Percentiles rank a stretch among this genome's conserved stretches.
Evolutionary conservation across 208 protist species (phyloP).

Genomic region (Wallacemonas sp.): DNA sequence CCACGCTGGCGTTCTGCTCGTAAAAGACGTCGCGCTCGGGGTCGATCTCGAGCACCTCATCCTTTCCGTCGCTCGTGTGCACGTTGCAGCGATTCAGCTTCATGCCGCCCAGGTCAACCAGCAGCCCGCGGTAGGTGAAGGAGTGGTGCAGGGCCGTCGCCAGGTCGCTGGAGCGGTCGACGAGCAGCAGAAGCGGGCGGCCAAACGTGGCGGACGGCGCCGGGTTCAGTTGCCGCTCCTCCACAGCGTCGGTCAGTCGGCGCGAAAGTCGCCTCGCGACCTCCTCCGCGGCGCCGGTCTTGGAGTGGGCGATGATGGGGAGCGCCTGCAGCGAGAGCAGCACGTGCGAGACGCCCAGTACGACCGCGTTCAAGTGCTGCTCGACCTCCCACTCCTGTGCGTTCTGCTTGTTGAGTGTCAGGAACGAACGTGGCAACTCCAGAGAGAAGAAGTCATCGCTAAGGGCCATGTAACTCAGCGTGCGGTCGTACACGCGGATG

Average conservation of each 20-base stretch:
- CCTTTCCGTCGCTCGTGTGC: constrained; percentile 47
- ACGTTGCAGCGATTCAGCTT: constrained; percentile 79
- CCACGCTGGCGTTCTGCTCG: constrained; percentile 51
- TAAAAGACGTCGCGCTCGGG: constrained; percentile 86
- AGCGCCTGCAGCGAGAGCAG: constrained; percentile 80
- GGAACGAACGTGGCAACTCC: constrained; percentile 75
- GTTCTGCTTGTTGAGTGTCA: constrained; percentile 66
- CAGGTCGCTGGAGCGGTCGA: constrained; percentile 81
- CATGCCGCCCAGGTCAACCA: constrained; percentile 81
- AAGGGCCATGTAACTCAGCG: constrained; percentile 83
- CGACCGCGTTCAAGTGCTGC: constrained; percentile 65
- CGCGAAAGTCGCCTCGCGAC: constrained; percentile 70
- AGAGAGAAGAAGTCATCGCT: constrained; percentile 86
- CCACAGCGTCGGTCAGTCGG: constrained; percentile 71
- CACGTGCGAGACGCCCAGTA: constrained; percentile 80
- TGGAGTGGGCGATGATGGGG: constrained; percentile 82
- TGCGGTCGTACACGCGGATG: constrained; percentile 84
- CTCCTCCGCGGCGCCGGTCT: constrained; percentile 75
- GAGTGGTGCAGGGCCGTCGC: constrained; percentile 85
- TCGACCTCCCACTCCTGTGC: constrained; percentile 72
- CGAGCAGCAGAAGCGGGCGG: constrained; percentile 81
- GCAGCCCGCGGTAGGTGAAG: constrained; percentile 86
- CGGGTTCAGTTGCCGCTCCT: constrained; percentile 63
- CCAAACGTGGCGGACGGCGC: constrained; percentile 58
- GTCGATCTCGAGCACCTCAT: constrained; percentile 79